Evolutionary conservation across 371 early-diverging fungal species (phyloP).

Genomic region (Enterocytospora artemiae): DNA sequence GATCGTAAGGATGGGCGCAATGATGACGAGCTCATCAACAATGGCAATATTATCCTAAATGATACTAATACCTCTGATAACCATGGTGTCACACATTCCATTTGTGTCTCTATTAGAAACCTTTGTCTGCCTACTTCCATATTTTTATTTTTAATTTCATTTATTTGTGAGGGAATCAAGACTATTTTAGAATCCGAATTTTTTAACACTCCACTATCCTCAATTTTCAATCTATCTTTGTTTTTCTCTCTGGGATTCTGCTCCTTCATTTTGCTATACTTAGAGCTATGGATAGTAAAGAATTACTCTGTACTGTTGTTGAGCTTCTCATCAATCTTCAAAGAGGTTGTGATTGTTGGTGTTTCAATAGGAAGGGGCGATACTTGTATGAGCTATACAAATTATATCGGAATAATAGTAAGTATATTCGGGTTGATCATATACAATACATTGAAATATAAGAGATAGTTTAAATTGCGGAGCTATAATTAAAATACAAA

Average conservation of each 20-base stretch:
- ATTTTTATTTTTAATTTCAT: constrained; percentile 42
- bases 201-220: constrained; percentile 23
- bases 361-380: constrained; percentile 39
- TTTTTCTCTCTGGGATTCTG: constrained; percentile 39
- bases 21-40: too few species aligned
- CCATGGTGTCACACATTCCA: constrained; percentile 31
- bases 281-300: constrained; percentile 53
- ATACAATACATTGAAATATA: constrained; percentile 28
- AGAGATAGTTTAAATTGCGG: neutral
- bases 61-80: too few species aligned
- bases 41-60: too few species aligned
- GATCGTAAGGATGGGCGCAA: too few species aligned
- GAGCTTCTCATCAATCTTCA: constrained; percentile 49
- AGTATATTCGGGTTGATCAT: constrained; percentile 52
- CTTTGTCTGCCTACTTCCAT: constrained; percentile 51
- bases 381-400: constrained; percentile 34
- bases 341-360: constrained; percentile 55
- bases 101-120: constrained; percentile 41
- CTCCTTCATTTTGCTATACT: constrained; percentile 41
- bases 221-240: constrained; percentile 29
- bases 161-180: constrained; percentile 38
- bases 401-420: constrained; percentile 50
- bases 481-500: neutral
- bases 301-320: constrained; percentile 53
- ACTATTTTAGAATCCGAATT: constrained; percentile 43